Evolutionary conservation across 176 grass and related monocot genomes (phyloP), one percentile per base, ranked within the genome.

Genomic region (Urochloa ruziziensis): DNA sequence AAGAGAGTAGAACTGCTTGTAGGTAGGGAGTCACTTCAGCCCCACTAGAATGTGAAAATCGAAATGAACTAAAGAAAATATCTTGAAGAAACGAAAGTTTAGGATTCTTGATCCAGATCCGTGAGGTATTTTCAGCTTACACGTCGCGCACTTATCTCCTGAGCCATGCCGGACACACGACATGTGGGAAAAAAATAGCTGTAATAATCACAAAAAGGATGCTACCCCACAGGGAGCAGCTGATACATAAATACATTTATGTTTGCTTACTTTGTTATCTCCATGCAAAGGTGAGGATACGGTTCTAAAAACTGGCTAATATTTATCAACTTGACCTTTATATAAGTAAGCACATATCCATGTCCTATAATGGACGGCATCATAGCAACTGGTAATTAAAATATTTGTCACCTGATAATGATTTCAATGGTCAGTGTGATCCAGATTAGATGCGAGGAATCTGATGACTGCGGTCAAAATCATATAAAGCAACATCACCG

Each of bases 11-110:
- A 82, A 61, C 80, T 73, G 78, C 62, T 67, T 89, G 78, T 74
- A 78, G 90, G 87, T 90, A 90, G 61, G 43, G 32, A 82, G 94
- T 96, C 91, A 82, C 56, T 89, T 89, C 85, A 80, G 83, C 70
- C 82, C 78, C 85, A 85, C 80, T 83, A 74, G 42, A 73, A n/a
- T 33, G 54, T 30, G 18, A 80, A 47, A 78, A 12, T 25, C 56
- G 40, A 66, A 80, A 72, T 35, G 49, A 67, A 24, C 18, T 30
- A 47, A 19, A 48, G 21, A 47, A 67, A 71, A 30, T 25, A 51
- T 6, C 46, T 30, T 29, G 19, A 34, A 70, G 16, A 33, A 54
- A 29, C 52, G 24, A 12, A 77, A 48, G 0, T 74, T 72, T 58
- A 67, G 14, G 53, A 39, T 80, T 74, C 48, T 80, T 68, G 69